Evolutionary conservation across 2,329 filamentous ascomycete genomes (phyloP), one percentile per base, ranked within the genome.

Genomic region (Sarocladium brachiariae): DNA sequence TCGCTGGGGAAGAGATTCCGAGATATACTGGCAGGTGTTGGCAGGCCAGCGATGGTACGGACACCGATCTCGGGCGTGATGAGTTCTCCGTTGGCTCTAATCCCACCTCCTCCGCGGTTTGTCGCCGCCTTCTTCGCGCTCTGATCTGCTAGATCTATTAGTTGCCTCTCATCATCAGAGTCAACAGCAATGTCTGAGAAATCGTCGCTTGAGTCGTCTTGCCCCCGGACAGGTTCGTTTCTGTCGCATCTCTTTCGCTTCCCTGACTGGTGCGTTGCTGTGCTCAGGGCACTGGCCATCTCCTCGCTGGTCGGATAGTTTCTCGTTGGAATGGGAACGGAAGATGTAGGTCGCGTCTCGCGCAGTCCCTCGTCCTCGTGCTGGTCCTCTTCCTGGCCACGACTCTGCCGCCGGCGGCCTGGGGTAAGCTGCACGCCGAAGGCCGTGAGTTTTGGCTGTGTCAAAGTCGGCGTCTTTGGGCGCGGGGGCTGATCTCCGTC

Each of bases 131-230:
- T 64, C 35, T 62, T 60, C 11, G 60, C 63, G 52, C 64, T 70
- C 34, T 58, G 56, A 46, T 72, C 69, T 3, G 65, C 59, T 18
- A 68, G 58, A n/a, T 54, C 58, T 18, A 57, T 62, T 52, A 73
- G 59, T 52, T 70, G 57, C 23, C 61, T 57, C 53, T 70, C 70
- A 37, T 67, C 67, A n/a, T 72, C 69, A 7, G 69, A 66, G 14
- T 60, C 63, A 3, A 69, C 30, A 13, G 68, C 68, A 25, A 59
- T 62, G 16, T 66, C 62, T 1, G 63, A 61, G 31, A 56, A 56
- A 19, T 60, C 61, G 2, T 62, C 59, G 9, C 59, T 58, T 4
- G 57, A 56, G 10, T 61, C 57, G 53, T 65, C 55, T 18, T 41
- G 14, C 6, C 31, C 25, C 9, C 48, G 14, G 27, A 21, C 1